A percentile compares a stretch with the other conserved stretches of the same genome.
phyloP scores from a whole-genome alignment of 2,329 filamentous ascomycete species.

The Fusarium stilboides region DNA sequence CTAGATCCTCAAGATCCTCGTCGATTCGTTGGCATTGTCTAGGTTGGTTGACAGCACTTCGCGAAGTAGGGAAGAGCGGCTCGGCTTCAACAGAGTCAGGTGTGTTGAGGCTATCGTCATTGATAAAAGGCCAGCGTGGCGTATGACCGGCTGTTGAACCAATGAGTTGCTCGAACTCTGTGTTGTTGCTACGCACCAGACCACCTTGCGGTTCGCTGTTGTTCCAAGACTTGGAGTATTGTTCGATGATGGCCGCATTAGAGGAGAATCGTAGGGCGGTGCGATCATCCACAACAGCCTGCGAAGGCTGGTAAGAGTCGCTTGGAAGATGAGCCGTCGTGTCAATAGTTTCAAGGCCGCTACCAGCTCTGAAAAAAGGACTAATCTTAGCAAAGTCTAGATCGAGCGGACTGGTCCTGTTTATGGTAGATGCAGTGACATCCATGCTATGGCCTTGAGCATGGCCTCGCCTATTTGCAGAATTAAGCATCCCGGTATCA shows the following conservation, averaged over 20 bases:
- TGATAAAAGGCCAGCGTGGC: slow-evolving; percentile 38
- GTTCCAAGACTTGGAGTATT: slow-evolving; percentile 30
- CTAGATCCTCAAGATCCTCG: slow-evolving; percentile 11
- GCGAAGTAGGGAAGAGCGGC: slow-evolving; percentile 1
- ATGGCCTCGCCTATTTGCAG: background rate
- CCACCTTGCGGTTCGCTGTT: background rate
- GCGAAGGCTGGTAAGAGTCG: background rate
- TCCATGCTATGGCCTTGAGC: slow-evolving; percentile 10
- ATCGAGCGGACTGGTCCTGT: slow-evolving; percentile 33
- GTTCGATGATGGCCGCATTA: slow-evolving; percentile 32
- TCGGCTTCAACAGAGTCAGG: slow-evolving; percentile 4
- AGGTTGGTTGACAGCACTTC: background rate
- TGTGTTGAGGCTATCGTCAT: slow-evolving; percentile 23
- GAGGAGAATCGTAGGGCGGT: slow-evolving; percentile 17
- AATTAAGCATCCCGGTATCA: background rate
- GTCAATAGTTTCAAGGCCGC: background rate
- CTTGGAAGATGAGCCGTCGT: background rate
- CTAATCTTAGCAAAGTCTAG: slow-evolving; percentile 26
- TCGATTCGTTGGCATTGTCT: slow-evolving; percentile 13
- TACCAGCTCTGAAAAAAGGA: slow-evolving; percentile 9
- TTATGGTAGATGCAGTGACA: slow-evolving; percentile 31
- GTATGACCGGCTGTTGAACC: slow-evolving; percentile 2
- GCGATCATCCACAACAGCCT: background rate
- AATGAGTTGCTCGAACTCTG: background rate
- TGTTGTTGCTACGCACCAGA: background rate